Conservation (phyloP, 2,329 filamentous ascomycete species). For the Dothistroma septosporum region DNA sequence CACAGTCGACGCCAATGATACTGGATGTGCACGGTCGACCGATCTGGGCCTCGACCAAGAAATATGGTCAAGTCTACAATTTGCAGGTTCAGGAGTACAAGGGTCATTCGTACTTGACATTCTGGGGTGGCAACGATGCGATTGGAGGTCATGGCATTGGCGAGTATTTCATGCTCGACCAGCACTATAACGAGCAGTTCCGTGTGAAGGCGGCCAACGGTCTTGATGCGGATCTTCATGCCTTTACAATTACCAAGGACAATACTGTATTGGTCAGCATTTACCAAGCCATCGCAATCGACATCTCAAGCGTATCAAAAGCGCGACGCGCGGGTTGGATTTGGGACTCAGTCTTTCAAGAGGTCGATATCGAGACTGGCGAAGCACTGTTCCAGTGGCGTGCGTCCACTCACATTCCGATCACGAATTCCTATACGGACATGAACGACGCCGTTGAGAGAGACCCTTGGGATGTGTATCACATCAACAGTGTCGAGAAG, state of each 20-base stretch:
- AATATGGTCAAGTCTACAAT: conserved; percentile 42
- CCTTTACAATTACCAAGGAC: conserved; percentile 39
- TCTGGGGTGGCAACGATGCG: conserved; percentile 48
- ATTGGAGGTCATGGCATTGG: conserved; percentile 48
- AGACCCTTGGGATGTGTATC: conserved; percentile 53
- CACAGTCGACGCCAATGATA: conserved; percentile 18
- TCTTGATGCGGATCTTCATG: conserved; percentile 40
- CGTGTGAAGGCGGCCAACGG: conserved; percentile 39
- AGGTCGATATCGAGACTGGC: conserved; percentile 50
- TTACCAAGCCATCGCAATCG: conserved; percentile 29
- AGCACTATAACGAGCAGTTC: conserved; percentile 32
- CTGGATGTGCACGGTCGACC: conserved; percentile 16
- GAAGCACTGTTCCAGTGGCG: conserved; percentile 56
- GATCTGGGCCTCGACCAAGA: conserved; percentile 19
- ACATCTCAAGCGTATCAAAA: conserved; percentile 17
- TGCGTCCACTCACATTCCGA: conserved; percentile 50
- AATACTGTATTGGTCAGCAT: conserved; percentile 43
- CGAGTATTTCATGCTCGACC: conserved; percentile 43
- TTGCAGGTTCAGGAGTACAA: conserved; percentile 45
- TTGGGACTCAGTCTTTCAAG: conserved; percentile 34
- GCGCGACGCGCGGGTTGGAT: conserved; percentile 34
- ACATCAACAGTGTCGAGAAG: conserved; percentile 56
- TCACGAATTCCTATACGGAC: conserved; percentile 40
- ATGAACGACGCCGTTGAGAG: conserved; percentile 37
- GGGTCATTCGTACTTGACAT: conserved; percentile 45